Base-by-base conservation (phyloP, 129 eudicot species). In the Heracleum sosnowskyi region DNA sequence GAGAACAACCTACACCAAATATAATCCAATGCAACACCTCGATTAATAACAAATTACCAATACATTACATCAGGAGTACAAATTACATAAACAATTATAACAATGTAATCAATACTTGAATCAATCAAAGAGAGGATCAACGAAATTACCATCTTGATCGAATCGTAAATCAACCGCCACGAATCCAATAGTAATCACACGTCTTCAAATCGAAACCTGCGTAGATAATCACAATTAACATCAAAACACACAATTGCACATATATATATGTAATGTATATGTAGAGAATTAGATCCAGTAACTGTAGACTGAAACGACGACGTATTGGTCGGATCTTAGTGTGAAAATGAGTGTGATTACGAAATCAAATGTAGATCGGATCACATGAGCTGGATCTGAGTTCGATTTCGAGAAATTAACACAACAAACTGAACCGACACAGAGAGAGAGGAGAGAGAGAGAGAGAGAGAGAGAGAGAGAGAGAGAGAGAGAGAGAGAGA, bases 1-100 rank as follows among this genome's bases (percentile, higher is more conserved):
- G 42, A 95, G 90, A 72, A 95, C 99, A 79, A 92, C 99, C 99
- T 95, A 85, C 22, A 84, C 75, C 72, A 74, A 42, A 73, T 7
- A 69, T 0, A 34, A 69, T 5, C 42, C 45, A 34, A 34, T 20
- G 39, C 1, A 20, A 35, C 71, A 66, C 5, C 40, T 11, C 20
- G 22, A 66, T 7, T 1, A 28, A 29, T 31, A 31, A 66, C 41
- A 66, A 66, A 66, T 5, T 3, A 64, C 33, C 37, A 9, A 24
- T 26, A 62, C 34, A 62, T 24, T 62, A 11, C n/a, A 29, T 62
- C 34, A 26, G 47, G 1, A 62, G 2, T 1, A 62, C 4, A 62
- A n/a, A 24, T 26, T 62, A 11, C 34, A 26, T 4, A 62, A 1
- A 24, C n/a, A 11, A 62, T 22, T 24, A 22, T 1, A 62, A 11